Conservation (phyloP, 1,284 basidiomycete species). For the Takashimella tepidaria region DNA sequence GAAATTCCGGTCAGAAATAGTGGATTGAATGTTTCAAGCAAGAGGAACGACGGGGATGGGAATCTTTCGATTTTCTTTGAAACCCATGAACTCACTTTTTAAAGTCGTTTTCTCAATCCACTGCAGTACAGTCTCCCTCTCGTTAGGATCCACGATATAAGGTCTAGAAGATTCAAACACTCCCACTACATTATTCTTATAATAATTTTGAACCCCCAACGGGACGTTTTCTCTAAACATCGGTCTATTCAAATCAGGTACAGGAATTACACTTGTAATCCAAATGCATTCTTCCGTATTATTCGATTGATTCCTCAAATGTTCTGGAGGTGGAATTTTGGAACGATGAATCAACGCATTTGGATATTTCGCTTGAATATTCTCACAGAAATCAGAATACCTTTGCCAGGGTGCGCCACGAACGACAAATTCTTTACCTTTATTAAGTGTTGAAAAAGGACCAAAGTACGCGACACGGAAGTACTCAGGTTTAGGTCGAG, state of each 20-base stretch:
- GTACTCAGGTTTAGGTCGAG: slow-evolving; percentile 82
- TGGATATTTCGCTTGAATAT: slow-evolving; percentile 87
- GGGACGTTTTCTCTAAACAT: slow-evolving; percentile 86
- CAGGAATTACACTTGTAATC: slow-evolving; percentile 76
- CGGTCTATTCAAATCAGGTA: slow-evolving; percentile 70
- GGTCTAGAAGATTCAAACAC: slow-evolving; percentile 74
- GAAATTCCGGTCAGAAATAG: no score
- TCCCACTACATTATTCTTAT: slow-evolving; percentile 60
- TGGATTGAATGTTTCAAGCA: no score
- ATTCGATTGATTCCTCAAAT: slow-evolving; percentile 70
- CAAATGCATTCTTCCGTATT: slow-evolving; percentile 83
- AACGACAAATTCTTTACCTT: slow-evolving; percentile 45
- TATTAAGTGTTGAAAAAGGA: slow-evolving; percentile 37
- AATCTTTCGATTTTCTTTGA: not conserved
- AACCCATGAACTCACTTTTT: slow-evolving; percentile 52
- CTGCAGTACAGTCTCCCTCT: slow-evolving; percentile 51
- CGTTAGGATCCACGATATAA: slow-evolving; percentile 60
- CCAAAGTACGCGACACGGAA: slow-evolving; percentile 64
- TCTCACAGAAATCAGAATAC: slow-evolving; percentile 60
- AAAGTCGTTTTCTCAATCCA: slow-evolving; percentile 87
- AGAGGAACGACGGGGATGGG: no score
- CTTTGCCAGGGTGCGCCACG: slow-evolving; percentile 38
- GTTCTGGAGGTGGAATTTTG: slow-evolving; percentile 69
- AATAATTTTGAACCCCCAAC: slow-evolving; percentile 68
- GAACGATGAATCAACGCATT: slow-evolving; percentile 74